These are phyloP conservation scores for Cornus kousa DNA, from an alignment of 148 eudicot species.

Conservation along the genomic window DNA sequence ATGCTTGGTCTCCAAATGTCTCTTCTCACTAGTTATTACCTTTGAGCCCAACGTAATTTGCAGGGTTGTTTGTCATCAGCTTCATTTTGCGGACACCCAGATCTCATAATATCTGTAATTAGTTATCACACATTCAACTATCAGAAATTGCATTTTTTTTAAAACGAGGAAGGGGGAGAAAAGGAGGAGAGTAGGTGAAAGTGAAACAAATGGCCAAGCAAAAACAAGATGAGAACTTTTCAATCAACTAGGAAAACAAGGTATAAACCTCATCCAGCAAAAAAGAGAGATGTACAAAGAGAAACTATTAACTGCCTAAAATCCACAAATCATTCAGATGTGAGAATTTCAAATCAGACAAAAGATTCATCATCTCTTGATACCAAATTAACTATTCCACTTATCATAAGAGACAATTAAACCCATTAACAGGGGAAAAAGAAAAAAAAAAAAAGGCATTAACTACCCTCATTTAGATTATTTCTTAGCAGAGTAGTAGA, in stretches of 20 bases:
- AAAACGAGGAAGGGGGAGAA: neutral
- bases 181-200: neutral
- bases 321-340: neutral
- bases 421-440: no score
- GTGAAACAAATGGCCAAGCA: neutral
- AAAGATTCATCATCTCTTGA: no score
- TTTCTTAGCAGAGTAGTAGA: no score
- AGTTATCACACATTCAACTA: neutral
- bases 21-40: conserved; percentile 75
- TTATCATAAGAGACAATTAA: no score
- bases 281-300: neutral
- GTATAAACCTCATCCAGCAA: neutral
- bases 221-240: neutral
- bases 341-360: neutral
- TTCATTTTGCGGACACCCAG: conserved; percentile 85
- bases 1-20: conserved; percentile 80
- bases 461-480: no score
- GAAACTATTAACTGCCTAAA: neutral
- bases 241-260: neutral
- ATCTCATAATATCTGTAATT: conserved; percentile 76
- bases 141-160: neutral
- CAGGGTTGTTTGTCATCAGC: conserved; percentile 94
- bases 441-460: no score
- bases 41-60: conserved; percentile 74
- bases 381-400: no score